Evolutionary conservation across 2,329 filamentous ascomycete genomes (phyloP).

Genomic region (Fusarium poae): DNA sequence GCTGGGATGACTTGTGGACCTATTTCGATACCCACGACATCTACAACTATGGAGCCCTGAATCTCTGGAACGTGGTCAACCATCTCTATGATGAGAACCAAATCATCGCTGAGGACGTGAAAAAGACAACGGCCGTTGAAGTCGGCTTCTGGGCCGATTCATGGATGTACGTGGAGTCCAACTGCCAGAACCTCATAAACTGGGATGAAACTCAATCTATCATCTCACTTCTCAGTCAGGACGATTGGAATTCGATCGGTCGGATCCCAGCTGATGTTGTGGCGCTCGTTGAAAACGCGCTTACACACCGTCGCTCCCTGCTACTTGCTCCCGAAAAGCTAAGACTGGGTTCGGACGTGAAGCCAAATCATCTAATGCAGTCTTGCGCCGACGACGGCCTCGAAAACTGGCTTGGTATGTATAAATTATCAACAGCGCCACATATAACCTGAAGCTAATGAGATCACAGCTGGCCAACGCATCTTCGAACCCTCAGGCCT

Average conservation of each 20-base stretch:
- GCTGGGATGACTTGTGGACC: conserved; percentile 59
- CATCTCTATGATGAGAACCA: conserved; percentile 58
- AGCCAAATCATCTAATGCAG: conserved; percentile 46
- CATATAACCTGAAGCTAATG: conserved; percentile 27
- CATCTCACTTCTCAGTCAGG: conserved; percentile 45
- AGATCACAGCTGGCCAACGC: conserved; percentile 48
- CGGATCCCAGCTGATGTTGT: conserved; percentile 45
- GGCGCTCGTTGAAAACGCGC: conserved; percentile 51
- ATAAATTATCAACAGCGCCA: neutral
- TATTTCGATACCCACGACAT: conserved; percentile 65
- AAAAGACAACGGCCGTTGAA: conserved; percentile 45
- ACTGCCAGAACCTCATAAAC: conserved; percentile 50
- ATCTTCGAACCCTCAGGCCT: conserved; percentile 49
- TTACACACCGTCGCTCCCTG: conserved; percentile 51
- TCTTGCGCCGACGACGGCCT: conserved; percentile 47
- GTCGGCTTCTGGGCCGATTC: conserved; percentile 55
- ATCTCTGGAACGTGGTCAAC: conserved; percentile 62
- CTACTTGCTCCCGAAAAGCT: conserved; percentile 40
- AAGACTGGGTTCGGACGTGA: conserved; percentile 19
- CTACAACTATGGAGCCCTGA: conserved; percentile 61
- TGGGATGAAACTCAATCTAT: conserved; percentile 50
- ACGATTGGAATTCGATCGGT: conserved; percentile 50
- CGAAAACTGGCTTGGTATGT: conserved; percentile 57
- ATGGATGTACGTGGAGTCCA: conserved; percentile 52
- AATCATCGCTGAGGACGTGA: conserved; percentile 49